phyloP scores from a whole-genome alignment of 2,329 filamentous ascomycete species.

The Massarina eburnea region DNA sequence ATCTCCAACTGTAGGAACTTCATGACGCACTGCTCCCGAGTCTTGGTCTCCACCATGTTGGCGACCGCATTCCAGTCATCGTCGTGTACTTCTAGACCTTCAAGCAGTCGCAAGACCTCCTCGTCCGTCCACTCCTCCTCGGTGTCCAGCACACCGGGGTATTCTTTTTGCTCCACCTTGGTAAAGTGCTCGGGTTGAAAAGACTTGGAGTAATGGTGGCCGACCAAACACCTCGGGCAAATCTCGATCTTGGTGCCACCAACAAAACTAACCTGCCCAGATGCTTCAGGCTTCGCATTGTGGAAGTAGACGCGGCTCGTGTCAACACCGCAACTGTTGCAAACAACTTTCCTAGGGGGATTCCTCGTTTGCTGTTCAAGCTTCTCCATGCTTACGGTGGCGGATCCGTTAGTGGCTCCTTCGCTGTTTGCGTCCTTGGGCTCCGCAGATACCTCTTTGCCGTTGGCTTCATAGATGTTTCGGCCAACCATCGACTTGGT shows the following conservation, averaged over 20 bases:
- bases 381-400: conserved; percentile 64
- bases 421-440: conserved; percentile 67
- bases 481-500: conserved; percentile 90
- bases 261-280: conserved; percentile 53
- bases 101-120: conserved; percentile 84
- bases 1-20: conserved; percentile 97
- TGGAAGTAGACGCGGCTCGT: conserved; percentile 75
- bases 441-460: conserved; percentile 75
- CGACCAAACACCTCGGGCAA: conserved; percentile 87
- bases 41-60: conserved; percentile 87
- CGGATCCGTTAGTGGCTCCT: conserved; percentile 65
- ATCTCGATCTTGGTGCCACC: conserved; percentile 76
- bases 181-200: conserved; percentile 80
- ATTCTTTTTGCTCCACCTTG: conserved; percentile 85
- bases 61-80: conserved; percentile 95
- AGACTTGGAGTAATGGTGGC: conserved; percentile 78
- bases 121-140: conserved; percentile 90
- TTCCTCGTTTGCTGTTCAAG: conserved; percentile 62
- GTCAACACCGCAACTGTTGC: conserved; percentile 89
- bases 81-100: conserved; percentile 89
- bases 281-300: conserved; percentile 61
- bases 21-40: conserved; percentile 91
- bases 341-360: conserved; percentile 71
- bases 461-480: conserved; percentile 92
- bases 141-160: conserved; percentile 75